These are phyloP conservation scores for Fusarium vanettenii DNA, from an alignment of 2,329 filamentous ascomycete genomes.

Conservation along the genomic window DNA sequence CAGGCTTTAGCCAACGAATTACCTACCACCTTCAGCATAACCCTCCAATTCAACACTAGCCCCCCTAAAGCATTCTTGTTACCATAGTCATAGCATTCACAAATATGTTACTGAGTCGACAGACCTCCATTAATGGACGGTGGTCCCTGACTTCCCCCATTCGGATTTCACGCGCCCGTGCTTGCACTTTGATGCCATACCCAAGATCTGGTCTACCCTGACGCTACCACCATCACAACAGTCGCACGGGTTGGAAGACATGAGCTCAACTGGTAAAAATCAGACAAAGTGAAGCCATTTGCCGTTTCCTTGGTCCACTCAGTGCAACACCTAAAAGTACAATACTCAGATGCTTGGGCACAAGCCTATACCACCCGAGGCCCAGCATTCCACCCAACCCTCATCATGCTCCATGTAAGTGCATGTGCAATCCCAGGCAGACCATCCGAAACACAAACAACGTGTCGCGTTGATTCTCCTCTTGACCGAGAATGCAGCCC, in stretches of 20 bases:
- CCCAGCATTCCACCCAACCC: neutral
- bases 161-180: too few species aligned
- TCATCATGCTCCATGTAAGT: neutral
- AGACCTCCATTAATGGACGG: too few species aligned
- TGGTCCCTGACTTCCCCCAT: too few species aligned
- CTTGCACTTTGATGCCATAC: neutral
- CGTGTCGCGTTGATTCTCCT: neutral
- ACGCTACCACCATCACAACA: neutral
- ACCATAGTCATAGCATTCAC: too few species aligned
- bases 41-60: too few species aligned
- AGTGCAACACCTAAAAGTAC: accelerated
- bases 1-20: too few species aligned
- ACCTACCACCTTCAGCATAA: too few species aligned
- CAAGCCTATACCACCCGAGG: neutral
- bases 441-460: neutral
- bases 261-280: neutral
- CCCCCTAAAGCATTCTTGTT: too few species aligned
- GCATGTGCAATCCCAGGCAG: neutral
- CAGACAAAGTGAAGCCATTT: neutral
- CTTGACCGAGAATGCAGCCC: slow-evolving; percentile 7
- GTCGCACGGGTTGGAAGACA: neutral
- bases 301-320: neutral
- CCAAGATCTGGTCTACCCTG: neutral
- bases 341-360: neutral
- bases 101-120: too few species aligned